Conservation (phyloP, 2,329 filamentous ascomycete species). For the Exserohilum rostratum region DNA sequence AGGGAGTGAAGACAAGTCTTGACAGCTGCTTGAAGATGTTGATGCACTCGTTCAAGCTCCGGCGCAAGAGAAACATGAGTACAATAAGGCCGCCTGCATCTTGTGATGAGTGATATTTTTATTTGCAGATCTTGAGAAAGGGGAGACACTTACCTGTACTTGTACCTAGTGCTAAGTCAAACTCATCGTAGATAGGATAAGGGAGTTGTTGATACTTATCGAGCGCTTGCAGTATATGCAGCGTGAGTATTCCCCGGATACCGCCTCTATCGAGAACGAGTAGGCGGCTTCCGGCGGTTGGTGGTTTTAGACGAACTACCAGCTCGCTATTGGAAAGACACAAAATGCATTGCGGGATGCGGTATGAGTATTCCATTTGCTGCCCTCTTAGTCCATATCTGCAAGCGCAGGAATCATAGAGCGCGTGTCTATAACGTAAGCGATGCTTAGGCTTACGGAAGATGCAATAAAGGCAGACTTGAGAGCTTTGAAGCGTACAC, state of each 20-base stretch:
- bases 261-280: conserved; percentile 23
- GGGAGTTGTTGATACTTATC: conserved; percentile 13
- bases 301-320: conserved; percentile 17
- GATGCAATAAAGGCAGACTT: conserved; percentile 16
- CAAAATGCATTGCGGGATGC: conserved; percentile 14
- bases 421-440: conserved; percentile 13
- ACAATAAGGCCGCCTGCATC: conserved; percentile 19
- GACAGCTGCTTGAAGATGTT: conserved; percentile 16
- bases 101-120: background rate
- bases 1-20: conserved; percentile 9
- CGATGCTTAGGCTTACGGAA: conserved; percentile 14
- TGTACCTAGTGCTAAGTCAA: conserved; percentile 18
- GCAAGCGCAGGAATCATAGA: conserved; percentile 15
- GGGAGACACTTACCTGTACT: conserved; percentile 15
- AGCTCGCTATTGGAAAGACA: conserved; percentile 12
- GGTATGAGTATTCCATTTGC: conserved; percentile 19
- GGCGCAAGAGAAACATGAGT: conserved; percentile 21
- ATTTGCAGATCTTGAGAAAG: background rate
- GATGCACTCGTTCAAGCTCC: conserved; percentile 13
- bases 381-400: conserved; percentile 8
- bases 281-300: conserved; percentile 13
- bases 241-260: conserved; percentile 16
- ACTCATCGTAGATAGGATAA: conserved; percentile 25
- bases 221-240: conserved; percentile 17
- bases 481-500: conserved; percentile 10